Percentiles rank a stretch among this genome's conserved stretches.
These are phyloP conservation scores for Cyanophora paradoxa DNA, from an alignment of 78 protist species.

Conservation along the genomic window DNA sequence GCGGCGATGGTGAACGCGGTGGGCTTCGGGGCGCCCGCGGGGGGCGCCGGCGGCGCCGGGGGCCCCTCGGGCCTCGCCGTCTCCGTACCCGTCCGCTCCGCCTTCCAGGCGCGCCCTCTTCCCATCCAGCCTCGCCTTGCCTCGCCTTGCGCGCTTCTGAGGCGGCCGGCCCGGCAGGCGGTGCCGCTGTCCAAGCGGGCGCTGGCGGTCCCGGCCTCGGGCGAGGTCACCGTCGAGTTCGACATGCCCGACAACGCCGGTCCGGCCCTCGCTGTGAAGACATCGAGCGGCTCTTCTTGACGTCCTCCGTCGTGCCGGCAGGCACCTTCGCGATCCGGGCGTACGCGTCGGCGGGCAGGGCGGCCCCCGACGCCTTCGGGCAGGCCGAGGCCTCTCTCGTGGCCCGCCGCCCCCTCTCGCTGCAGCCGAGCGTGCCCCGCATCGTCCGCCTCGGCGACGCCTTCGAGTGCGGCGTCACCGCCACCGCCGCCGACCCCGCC, in stretches of 20 bases:
- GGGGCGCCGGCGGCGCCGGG: neutral
- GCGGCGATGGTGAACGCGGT: neutral
- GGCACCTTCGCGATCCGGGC: constrained; percentile 2
- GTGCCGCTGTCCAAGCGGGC: neutral
- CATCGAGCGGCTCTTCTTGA: too few species aligned
- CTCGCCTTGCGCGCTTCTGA: too few species aligned
- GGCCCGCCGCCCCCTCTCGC: neutral
- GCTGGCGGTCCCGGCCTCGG: neutral
- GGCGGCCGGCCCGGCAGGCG: too few species aligned
- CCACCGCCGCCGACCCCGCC: too few species aligned
- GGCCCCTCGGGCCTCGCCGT: neutral
- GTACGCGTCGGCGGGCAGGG: neutral
- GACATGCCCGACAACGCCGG: constrained; percentile 3
- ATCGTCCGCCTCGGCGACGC: constrained; percentile 2
- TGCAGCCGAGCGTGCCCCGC: neutral
- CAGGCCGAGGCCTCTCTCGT: neutral
- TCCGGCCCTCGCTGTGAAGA: too few species aligned
- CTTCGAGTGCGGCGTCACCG: neutral
- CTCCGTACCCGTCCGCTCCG: neutral
- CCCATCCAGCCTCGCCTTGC: too few species aligned
- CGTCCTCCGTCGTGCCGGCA: too few species aligned
- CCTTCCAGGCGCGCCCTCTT: too few species aligned
- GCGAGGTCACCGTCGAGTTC: neutral
- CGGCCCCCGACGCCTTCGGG: neutral
- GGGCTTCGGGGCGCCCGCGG: neutral